These are phyloP conservation scores for Chaetomiaceae sp. DNA, from an alignment of 2,329 filamentous ascomycete species.

Conservation along the genomic window DNA sequence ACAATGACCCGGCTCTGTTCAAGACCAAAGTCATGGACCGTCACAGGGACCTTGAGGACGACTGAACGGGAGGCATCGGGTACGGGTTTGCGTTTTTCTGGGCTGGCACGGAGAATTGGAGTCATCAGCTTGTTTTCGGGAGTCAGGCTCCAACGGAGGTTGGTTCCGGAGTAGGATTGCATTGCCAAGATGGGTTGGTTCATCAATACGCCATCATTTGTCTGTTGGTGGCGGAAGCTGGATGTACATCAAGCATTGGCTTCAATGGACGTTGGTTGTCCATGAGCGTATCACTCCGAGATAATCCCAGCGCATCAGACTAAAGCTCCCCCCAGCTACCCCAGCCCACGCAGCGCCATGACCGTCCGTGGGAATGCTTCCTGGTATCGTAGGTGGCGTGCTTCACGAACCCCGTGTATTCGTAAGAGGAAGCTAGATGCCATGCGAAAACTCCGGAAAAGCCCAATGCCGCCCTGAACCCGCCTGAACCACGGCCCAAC, in stretches of 20 bases:
- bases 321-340: conserved; percentile 10
- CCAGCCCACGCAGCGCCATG: conserved; percentile 13
- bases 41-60: conserved; percentile 59
- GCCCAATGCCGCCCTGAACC: conserved; percentile 39
- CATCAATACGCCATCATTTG: conserved; percentile 23
- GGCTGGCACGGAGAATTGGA: conserved; percentile 32
- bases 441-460: conserved; percentile 39
- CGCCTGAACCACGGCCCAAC: conserved; percentile 27
- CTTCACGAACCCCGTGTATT: conserved; percentile 34
- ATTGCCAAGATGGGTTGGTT: conserved; percentile 24
- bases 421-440: conserved; percentile 39
- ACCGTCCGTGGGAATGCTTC: conserved; percentile 16
- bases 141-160: conserved; percentile 16
- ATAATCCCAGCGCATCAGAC: conserved; percentile 19
- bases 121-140: conserved; percentile 26
- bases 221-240: conserved; percentile 20
- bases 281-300: conserved; percentile 24
- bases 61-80: conserved; percentile 34
- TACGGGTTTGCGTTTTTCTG: conserved; percentile 4
- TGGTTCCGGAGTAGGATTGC: conserved; percentile 20
- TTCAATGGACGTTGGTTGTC: conserved; percentile 21
- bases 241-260: conserved; percentile 25
- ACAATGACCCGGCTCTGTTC: conserved; percentile 79
- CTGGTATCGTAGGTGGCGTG: conserved; percentile 25
- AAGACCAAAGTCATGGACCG: conserved; percentile 65